Base-by-base conservation (phyloP, 768 basidiomycete genomes). In the Termitomyces bulborhizus region DNA sequence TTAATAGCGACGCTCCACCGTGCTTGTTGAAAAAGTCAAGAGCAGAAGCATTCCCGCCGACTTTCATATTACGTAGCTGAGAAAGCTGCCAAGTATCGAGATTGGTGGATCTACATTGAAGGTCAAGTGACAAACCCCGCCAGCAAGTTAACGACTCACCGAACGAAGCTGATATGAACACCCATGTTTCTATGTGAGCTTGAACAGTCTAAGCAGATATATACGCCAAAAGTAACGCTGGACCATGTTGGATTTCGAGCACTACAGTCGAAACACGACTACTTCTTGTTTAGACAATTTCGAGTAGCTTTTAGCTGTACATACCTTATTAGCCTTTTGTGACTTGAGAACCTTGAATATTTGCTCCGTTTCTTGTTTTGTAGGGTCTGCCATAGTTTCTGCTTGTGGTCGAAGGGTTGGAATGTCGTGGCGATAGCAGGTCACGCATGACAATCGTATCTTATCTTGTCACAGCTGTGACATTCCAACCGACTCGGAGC, bases 201-300 rank as follows among this genome's bases (percentile, higher is more conserved):
- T 4, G 96, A 98, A 77, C 97, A 99, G 56, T 99, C 95, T 32
- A 98, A 76, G 67, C 97, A 99, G 66, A 99, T 94, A 72, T 98
- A 98, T 13, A 98, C 86, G 34, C 93, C 96, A 67, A 89, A 99
- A 0, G 93, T 95, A 21, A 97, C 93, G 58, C 92, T 94, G 3
- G 94, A 86, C 97, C 96, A 98, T 32, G 94, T 97, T 45, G 96
- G 96, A 73, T 97, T 97, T 64, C 93, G 87, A 46, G 95, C 94
- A 64, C 82, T 81, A 69, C 96, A 98, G 69, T 98, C 96, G 64
- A 97, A 97, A 73, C 96, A 98, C 66, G 73, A 66, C 75, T 76
- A 51, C 32, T 11, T 54, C 11, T 43, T 32, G 31, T 44, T 46
- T 46, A 57, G 41, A 2, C 39, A 31, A 3, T 36, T 51, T 51